Percentiles rank a stretch among this genome's conserved stretches.
Evolutionary conservation across 768 basidiomycete genomes (phyloP).

Genomic region (Solioccasus polychromus): DNA sequence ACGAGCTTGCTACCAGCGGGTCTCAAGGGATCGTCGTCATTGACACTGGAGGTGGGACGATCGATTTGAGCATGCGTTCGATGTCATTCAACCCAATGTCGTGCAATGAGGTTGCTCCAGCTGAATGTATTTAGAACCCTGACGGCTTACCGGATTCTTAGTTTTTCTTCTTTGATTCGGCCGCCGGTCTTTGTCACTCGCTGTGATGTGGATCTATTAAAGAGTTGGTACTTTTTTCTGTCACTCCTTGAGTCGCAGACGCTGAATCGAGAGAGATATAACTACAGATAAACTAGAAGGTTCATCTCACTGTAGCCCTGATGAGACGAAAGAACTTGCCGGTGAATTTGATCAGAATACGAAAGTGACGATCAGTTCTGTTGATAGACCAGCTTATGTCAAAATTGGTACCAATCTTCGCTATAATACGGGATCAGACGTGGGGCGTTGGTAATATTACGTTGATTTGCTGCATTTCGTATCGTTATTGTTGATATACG

Average conservation of each 20-base stretch:
- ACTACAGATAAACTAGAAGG: constrained; percentile 10
- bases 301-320: background rate
- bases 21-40: constrained; percentile 36
- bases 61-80: constrained; percentile 37
- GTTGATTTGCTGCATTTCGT: constrained; percentile 7
- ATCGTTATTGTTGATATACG: too few relatives aligned
- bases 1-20: background rate
- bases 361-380: constrained; percentile 5
- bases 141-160: constrained; percentile 46
- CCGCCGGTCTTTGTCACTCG: too few relatives aligned
- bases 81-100: constrained; percentile 18
- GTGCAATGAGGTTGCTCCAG: constrained; percentile 34
- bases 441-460: constrained; percentile 11
- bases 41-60: constrained; percentile 14
- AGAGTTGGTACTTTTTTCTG: too few relatives aligned
- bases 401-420: constrained; percentile 2
- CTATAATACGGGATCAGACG: background rate
- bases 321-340: constrained; percentile 1
- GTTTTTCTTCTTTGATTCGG: too few relatives aligned
- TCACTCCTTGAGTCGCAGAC: too few relatives aligned
- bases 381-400: constrained; percentile 7
- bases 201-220: too few relatives aligned
- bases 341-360: constrained; percentile 7
- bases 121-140: constrained; percentile 21
- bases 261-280: too few relatives aligned